phyloP scores from a whole-genome alignment of 176 grass and related monocot genomes.

The Rhynchospora tenuis region DNA sequence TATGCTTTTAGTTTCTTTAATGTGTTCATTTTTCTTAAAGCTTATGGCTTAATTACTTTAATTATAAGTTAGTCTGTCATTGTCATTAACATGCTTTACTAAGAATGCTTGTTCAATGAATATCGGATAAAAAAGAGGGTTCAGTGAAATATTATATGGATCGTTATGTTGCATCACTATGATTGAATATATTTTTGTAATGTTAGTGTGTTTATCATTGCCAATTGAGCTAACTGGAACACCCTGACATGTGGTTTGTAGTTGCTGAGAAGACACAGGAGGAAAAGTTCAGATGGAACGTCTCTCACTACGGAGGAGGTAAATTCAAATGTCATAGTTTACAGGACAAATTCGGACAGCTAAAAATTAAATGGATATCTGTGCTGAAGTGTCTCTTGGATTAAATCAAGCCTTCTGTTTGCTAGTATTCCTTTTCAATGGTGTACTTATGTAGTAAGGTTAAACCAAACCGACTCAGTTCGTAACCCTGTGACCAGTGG shows the following conservation, averaged over 20 bases:
- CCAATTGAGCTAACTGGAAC: neutral
- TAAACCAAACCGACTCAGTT: too few relatives aligned
- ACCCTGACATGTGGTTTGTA: slow-evolving; percentile 29
- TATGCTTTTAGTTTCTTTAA: neutral
- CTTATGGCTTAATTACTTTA: neutral
- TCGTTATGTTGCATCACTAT: neutral
- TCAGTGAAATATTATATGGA: neutral
- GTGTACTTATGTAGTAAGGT: too few relatives aligned
- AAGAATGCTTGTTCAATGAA: neutral
- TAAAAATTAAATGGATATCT: too few relatives aligned
- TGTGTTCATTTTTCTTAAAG: neutral
- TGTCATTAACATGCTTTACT: neutral
- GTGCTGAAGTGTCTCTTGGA: too few relatives aligned
- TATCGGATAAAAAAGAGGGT: neutral
- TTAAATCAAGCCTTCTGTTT: too few relatives aligned
- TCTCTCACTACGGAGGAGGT: slow-evolving; percentile 95
- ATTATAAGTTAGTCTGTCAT: neutral
- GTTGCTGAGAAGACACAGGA: slow-evolving; percentile 75
- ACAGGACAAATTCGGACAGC: neutral
- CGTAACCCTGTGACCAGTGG: too few relatives aligned
- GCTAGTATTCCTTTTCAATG: too few relatives aligned
- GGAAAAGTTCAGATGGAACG: slow-evolving; percentile 61
- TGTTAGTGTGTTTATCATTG: neutral
- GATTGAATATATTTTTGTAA: neutral
- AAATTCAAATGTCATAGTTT: slow-evolving; percentile 17